These are phyloP conservation scores for Dothideomycetidae sp. DNA, from an alignment of 2,329 filamentous ascomycete species.

Conservation along the genomic window DNA sequence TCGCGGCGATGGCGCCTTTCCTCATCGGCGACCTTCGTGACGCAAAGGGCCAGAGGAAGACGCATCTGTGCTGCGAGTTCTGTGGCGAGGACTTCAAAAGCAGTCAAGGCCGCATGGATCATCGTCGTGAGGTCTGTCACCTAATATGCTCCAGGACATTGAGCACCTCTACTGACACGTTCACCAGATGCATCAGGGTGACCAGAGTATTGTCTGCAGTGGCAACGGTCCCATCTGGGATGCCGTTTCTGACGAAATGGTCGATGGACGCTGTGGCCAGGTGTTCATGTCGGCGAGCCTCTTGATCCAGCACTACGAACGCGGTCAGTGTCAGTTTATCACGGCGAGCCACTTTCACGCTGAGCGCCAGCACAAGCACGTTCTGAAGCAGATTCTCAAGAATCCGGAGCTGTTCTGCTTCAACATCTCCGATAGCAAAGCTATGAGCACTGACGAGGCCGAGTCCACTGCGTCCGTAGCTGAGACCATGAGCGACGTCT, in stretches of 20 bases:
- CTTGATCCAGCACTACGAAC: constrained; percentile 42
- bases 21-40: constrained; percentile 12
- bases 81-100: constrained; percentile 44
- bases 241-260: neutral
- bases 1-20: constrained; percentile 20
- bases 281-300: constrained; percentile 35
- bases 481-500: neutral
- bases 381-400: constrained; percentile 27
- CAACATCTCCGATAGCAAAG: constrained; percentile 12
- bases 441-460: constrained; percentile 3
- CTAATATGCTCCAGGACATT: too few relatives aligned
- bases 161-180: neutral
- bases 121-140: constrained; percentile 38
- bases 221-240: constrained; percentile 21
- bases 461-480: neutral
- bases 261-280: constrained; percentile 26
- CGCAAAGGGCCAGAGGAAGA: constrained; percentile 9
- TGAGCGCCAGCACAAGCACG: constrained; percentile 37
- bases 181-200: constrained; percentile 35
- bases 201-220: constrained; percentile 37
- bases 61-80: constrained; percentile 40
- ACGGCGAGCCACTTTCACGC: constrained; percentile 29
- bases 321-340: constrained; percentile 35
- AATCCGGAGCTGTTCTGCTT: constrained; percentile 16
- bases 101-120: constrained; percentile 35